Base-by-base conservation (phyloP, 202 grass and related monocot genomes). In the Carex sylvatica region DNA sequence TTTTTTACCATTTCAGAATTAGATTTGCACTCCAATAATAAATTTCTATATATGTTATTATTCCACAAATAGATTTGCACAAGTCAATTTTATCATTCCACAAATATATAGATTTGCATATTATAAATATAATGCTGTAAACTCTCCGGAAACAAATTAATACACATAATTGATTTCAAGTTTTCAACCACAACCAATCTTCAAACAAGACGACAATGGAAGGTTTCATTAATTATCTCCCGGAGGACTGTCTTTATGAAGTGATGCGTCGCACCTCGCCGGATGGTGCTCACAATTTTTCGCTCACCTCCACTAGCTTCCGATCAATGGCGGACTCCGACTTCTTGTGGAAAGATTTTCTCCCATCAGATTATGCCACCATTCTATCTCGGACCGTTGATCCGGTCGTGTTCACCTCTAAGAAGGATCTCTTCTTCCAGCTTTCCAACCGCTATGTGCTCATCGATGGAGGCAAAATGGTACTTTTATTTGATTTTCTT, bases 381-480 rank as follows among this genome's bases (percentile, higher is more conserved):
- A 86, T 95, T 4, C 82, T 93, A 5, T 75, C 84, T 46, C 80
- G 86, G 31, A 86, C 92, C 53, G 84, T 82, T 54, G 74, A 82
- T 12, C 83, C 49, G 0, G 23, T 68, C 0, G 71, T 6, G 2
- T 84, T 30, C 35, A 9, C 31, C 19, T 90, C 90, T 28, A 91
- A 86, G 86, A 92, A 91, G 79, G 92, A 93, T 1, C 90, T 95
- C 75, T 98, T 93, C 87, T 74, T 90, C 20, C 80, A 83, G 2
- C 90, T 98, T 73, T 98, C 87, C 76, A 67, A 83, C 72, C 53
- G 7, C 12, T 87, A 87, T 2, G 79, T 98, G 63, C 87, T 95
- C 54, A 72, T 98, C 80, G 88, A 98, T 26, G 84, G n/a, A 30
- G 90, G 84, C 67, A 93, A 81, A 85, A 88, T 91, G 92, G 92